Conservation (phyloP, 2,329 filamentous ascomycete species). For the Septoria linicola region DNA sequence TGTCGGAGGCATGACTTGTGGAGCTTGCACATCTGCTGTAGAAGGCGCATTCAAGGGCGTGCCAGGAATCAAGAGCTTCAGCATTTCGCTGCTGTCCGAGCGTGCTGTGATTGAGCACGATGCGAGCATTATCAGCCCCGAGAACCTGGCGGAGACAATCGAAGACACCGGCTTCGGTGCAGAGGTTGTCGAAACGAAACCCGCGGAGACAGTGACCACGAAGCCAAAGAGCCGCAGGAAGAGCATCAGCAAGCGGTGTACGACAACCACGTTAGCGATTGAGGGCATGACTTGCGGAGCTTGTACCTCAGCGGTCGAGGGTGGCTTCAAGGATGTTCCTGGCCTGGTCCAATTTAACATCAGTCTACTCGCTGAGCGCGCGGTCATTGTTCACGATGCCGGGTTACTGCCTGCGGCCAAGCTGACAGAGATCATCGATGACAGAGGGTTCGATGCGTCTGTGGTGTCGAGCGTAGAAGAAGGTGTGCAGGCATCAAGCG, state of each 20-base stretch:
- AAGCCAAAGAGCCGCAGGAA: slow-evolving; percentile 36
- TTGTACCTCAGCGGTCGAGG: slow-evolving; percentile 88
- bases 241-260: slow-evolving; percentile 44
- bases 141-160: slow-evolving; percentile 78
- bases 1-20: slow-evolving; percentile 84
- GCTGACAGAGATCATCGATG: slow-evolving; percentile 81
- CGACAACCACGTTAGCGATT: slow-evolving; percentile 81
- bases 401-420: slow-evolving; percentile 67
- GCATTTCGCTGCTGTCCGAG: slow-evolving; percentile 92
- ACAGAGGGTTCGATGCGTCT: slow-evolving; percentile 81
- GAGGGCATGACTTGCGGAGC: slow-evolving; percentile 98
- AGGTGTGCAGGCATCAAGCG: slow-evolving; percentile 56
- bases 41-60: slow-evolving; percentile 85
- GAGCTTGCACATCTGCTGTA: slow-evolving; percentile 92
- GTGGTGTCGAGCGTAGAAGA: slow-evolving; percentile 70
- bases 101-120: slow-evolving; percentile 93
- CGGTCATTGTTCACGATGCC: slow-evolving; percentile 80
- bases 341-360: slow-evolving; percentile 91
- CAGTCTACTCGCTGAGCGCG: slow-evolving; percentile 86
- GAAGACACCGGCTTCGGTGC: slow-evolving; percentile 92
- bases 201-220: slow-evolving; percentile 42
- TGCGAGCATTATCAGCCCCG: slow-evolving; percentile 68
- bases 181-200: slow-evolving; percentile 71
- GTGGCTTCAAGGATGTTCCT: slow-evolving; percentile 72
- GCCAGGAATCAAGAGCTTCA: slow-evolving; percentile 78